Conservation (phyloP, 2,329 filamentous ascomycete species). For the Trichoderma afroharzianum region DNA sequence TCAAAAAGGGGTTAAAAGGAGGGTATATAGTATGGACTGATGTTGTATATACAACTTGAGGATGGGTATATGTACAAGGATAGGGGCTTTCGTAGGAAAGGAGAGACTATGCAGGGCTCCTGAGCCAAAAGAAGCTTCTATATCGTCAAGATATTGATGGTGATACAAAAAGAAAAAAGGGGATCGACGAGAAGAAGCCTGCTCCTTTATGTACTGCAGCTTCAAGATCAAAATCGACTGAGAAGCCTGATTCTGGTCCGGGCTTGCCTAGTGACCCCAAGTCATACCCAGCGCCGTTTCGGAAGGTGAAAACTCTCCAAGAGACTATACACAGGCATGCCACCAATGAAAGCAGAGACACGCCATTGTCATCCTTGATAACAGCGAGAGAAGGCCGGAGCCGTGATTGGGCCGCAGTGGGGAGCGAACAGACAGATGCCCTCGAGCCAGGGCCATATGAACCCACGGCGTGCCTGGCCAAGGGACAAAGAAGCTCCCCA, state of each 20-base stretch:
- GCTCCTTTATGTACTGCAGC: constrained; percentile 11
- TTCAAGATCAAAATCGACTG: background rate
- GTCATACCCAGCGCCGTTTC: constrained; percentile 16
- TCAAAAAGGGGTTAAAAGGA: background rate
- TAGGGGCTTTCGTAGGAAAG: constrained; percentile 1
- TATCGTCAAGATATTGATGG: constrained; percentile 16
- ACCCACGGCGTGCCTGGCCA: background rate
- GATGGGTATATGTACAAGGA: constrained; percentile 10
- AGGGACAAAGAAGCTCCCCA: constrained; percentile 6
- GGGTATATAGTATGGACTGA: background rate
- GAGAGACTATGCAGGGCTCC: constrained; percentile 13
- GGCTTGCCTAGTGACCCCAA: constrained; percentile 7
- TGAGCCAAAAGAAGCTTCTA: constrained; percentile 11
- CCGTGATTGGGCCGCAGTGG: background rate
- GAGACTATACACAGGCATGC: background rate
- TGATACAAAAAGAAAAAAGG: background rate
- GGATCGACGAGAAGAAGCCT: background rate
- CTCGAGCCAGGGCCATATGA: constrained; percentile 11
- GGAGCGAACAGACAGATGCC: background rate
- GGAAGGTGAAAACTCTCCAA: constrained; percentile 16
- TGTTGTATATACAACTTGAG: constrained; percentile 9
- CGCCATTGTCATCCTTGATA: constrained; percentile 13
- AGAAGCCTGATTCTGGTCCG: background rate
- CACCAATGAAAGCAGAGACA: constrained; percentile 11
- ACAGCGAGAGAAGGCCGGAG: background rate